phyloP scores from a whole-genome alignment of 768 basidiomycete species.

The Tephrocybe sp. region DNA sequence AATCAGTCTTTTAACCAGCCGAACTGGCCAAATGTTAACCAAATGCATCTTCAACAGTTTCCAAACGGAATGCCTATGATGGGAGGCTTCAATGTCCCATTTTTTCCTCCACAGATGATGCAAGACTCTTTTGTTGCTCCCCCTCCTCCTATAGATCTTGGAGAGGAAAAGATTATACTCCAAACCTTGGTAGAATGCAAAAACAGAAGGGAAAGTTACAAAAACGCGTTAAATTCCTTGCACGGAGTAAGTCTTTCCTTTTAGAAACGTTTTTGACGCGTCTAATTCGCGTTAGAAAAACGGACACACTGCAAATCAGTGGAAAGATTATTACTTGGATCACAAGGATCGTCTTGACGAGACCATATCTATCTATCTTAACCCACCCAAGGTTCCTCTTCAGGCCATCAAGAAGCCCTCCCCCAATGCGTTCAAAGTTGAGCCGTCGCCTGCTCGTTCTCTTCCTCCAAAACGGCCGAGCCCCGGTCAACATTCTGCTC shows the following conservation, averaged over 20 bases:
- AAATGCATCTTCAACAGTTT: constrained; percentile 29
- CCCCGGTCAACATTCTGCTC: constrained; percentile 21
- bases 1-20: constrained; percentile 31
- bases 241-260: constrained; percentile 50
- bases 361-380: constrained; percentile 34
- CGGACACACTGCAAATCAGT: constrained; percentile 55
- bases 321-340: constrained; percentile 82
- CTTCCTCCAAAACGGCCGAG: constrained; percentile 23
- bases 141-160: constrained; percentile 47
- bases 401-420: constrained; percentile 41
- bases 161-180: constrained; percentile 61
- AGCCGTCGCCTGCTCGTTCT: constrained; percentile 19
- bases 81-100: constrained; percentile 34
- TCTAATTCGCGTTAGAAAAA: constrained; percentile 35
- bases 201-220: constrained; percentile 49
- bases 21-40: constrained; percentile 27
- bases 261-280: constrained; percentile 9
- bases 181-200: constrained; percentile 41
- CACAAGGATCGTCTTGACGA: constrained; percentile 59
- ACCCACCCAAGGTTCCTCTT: constrained; percentile 19
- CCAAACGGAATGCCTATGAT: constrained; percentile 27
- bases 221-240: constrained; percentile 61
- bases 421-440: constrained; percentile 35
- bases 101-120: constrained; percentile 50
- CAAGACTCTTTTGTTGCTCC: constrained; percentile 51